Evolutionary conservation across 2,329 filamentous ascomycete species (phyloP).

Genomic region (Aspergillus sp.): DNA sequence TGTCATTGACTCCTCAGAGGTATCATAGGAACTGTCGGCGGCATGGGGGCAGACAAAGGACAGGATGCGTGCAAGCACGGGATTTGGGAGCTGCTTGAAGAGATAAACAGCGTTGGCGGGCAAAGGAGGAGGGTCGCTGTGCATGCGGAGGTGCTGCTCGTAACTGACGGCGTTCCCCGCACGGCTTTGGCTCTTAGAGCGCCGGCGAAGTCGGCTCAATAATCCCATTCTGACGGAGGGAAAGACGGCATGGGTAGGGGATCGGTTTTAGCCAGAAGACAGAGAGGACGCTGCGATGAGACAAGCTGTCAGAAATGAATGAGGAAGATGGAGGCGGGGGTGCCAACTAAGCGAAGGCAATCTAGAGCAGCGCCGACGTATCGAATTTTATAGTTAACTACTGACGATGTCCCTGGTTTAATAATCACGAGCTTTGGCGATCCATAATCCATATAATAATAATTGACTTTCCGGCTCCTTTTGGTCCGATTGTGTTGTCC

Average conservation of each 20-base stretch:
- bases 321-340: slow-evolving; percentile 3
- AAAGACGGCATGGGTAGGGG: not conserved
- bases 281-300: not conserved
- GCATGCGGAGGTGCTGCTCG: slow-evolving; percentile 21
- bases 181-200: slow-evolving; percentile 28
- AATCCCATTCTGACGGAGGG: slow-evolving; percentile 28
- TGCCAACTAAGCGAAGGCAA: slow-evolving; percentile 10
- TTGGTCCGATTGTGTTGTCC: too few relatives aligned
- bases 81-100: slow-evolving; percentile 60
- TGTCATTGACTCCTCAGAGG: slow-evolving; percentile 75
- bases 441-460: too few relatives aligned
- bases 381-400: not conserved
- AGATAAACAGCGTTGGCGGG: slow-evolving; percentile 26
- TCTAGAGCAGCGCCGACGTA: not conserved
- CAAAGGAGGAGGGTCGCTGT: slow-evolving; percentile 20
- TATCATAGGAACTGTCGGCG: slow-evolving; percentile 73
- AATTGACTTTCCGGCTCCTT: too few relatives aligned
- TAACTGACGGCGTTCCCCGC: slow-evolving; percentile 25
- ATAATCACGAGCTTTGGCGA: too few relatives aligned
- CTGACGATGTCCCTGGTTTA: not conserved
- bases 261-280: not conserved
- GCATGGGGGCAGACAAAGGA: slow-evolving; percentile 79
- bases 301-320: slow-evolving; percentile 10
- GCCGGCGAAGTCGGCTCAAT: slow-evolving; percentile 29
- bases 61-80: slow-evolving; percentile 77